A percentile compares a stretch with the other conserved stretches of the same genome.
Evolutionary conservation across 2,329 filamentous ascomycete genomes (phyloP).

Genomic region (Penicillium olsonii): DNA sequence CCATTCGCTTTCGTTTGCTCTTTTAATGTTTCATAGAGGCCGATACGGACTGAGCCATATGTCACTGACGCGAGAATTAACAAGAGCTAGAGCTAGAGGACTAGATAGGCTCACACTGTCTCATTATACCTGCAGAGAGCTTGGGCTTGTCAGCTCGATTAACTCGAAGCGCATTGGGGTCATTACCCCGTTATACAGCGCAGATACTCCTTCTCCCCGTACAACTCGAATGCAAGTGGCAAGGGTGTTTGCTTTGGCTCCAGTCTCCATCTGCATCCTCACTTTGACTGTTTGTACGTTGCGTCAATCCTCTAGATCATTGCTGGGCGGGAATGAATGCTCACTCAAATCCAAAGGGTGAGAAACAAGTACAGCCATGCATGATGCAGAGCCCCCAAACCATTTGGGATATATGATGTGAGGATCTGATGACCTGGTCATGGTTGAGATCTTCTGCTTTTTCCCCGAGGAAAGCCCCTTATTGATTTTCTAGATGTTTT

Average conservation of each 20-base stretch:
- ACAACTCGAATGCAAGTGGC: constrained; percentile 20
- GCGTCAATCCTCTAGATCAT: neutral
- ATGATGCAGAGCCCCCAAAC: constrained; percentile 30
- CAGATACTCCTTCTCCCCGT: constrained; percentile 16
- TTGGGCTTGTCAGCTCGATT: neutral
- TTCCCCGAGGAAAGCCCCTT: neutral
- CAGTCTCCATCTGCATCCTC: constrained; percentile 24
- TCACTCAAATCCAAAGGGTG: constrained; percentile 28
- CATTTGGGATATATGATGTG: constrained; percentile 17
- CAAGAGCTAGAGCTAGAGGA: neutral
- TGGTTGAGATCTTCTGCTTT: too few species aligned
- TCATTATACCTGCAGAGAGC: constrained; percentile 26
- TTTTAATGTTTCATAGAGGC: constrained; percentile 27
- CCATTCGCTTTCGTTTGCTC: constrained; percentile 8
- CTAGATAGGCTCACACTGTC: constrained; percentile 16
- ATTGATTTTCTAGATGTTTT: neutral
- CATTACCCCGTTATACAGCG: constrained; percentile 23
- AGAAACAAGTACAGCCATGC: constrained; percentile 29
- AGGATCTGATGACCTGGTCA: neutral
- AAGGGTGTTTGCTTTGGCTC: constrained; percentile 14
- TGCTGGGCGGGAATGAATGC: neutral
- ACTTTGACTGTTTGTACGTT: constrained; percentile 21
- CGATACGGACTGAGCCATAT: constrained; percentile 28
- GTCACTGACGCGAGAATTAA: constrained; percentile 18
- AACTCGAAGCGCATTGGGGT: neutral